Evolutionary conservation across 495 filamentous ascomycete species (phyloP), one percentile per base, ranked within the genome.

Genomic region (Talaromyces stipitatus): DNA sequence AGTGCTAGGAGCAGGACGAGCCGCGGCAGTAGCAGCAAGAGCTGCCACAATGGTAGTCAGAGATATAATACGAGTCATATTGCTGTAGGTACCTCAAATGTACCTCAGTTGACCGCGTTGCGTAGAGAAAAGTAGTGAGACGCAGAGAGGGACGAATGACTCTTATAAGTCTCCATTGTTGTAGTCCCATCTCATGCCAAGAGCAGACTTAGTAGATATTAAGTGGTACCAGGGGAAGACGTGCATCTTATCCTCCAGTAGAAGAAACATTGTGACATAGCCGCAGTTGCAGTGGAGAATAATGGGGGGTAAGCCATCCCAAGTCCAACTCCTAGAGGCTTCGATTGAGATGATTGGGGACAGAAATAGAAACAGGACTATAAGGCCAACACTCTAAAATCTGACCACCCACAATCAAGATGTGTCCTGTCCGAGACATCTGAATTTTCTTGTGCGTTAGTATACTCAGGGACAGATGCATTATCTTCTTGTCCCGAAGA

Each of bases 1-100:
- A 20, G 60, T 48, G n/a, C 61, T 57, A 3, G 61, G 33, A 2
- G 62, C 60, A 9, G 74, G 74, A 11, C 60, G 64, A 55, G 74
- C 69, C 50, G 69, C 43, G 20, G 46, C 60, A 38, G 50, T 59
- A 51, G 62, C 65, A 22, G 64, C 58, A 26, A 67, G 55, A 38
- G 66, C 64, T 28, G 38, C 54, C 12, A 74, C 54, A 4, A 55
- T 20, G 16, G 36, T n/a, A 46, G 54, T 28, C 12, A 55, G 36
- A 46, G 54, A 55, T 28, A 55, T 24, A 55, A 55, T 45, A 23
- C 54, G 36, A 28, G 54, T 55, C 54, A 55, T 55, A 48, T 26
- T 48, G 22, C n/a, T 48, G 30, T 33, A 33, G 12, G 30, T 12
- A 6, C 30, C 12, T 6, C 6, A 33, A 33, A 33, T 48, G 24